Conservation (phyloP, 495 filamentous ascomycete genomes). For the Talaromyces trachyspermus region DNA sequence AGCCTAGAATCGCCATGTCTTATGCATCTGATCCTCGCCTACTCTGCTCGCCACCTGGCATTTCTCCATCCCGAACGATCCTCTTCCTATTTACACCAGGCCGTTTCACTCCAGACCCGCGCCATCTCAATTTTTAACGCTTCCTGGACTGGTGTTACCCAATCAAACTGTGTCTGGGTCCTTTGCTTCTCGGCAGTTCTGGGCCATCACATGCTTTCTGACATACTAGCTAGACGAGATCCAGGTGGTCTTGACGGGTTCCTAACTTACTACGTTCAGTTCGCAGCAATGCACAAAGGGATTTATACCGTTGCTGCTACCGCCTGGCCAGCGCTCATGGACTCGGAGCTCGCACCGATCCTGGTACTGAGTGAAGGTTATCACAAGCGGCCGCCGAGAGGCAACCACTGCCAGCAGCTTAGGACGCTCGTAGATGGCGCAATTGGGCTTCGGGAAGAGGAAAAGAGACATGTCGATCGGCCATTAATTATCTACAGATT, state of each 20-base stretch:
- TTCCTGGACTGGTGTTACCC: slow-evolving; percentile 8
- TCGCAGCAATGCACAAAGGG: slow-evolving; percentile 30
- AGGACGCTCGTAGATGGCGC: slow-evolving; percentile 11
- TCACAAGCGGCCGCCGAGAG: neutral
- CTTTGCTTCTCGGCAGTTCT: slow-evolving; percentile 34
- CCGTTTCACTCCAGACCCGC: slow-evolving; percentile 36
- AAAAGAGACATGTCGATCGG: slow-evolving; percentile 19
- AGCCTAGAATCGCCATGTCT: slow-evolving; percentile 27
- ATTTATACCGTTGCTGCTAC: slow-evolving; percentile 21
- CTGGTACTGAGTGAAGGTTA: slow-evolving; percentile 17
- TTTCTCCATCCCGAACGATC: slow-evolving; percentile 19
- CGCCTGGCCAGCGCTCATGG: slow-evolving; percentile 17
- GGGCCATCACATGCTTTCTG: slow-evolving; percentile 34
- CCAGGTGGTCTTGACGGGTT: slow-evolving; percentile 14
- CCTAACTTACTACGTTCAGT: slow-evolving; percentile 27
- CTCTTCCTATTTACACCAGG: slow-evolving; percentile 29
- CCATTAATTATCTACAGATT: slow-evolving; percentile 17
- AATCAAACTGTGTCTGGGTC: slow-evolving; percentile 23
- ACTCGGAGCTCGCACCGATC: slow-evolving; percentile 13
- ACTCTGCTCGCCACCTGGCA: slow-evolving; percentile 35
- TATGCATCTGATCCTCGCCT: slow-evolving; percentile 35
- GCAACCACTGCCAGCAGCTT: neutral
- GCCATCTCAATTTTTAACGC: slow-evolving; percentile 38
- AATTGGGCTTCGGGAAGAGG: slow-evolving; percentile 8
- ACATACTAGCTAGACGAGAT: slow-evolving; percentile 19